Percentiles rank a stretch among this genome's conserved stretches.
Conservation (phyloP, 1,284 basidiomycete species). For the Leccinum pachyderme region DNA sequence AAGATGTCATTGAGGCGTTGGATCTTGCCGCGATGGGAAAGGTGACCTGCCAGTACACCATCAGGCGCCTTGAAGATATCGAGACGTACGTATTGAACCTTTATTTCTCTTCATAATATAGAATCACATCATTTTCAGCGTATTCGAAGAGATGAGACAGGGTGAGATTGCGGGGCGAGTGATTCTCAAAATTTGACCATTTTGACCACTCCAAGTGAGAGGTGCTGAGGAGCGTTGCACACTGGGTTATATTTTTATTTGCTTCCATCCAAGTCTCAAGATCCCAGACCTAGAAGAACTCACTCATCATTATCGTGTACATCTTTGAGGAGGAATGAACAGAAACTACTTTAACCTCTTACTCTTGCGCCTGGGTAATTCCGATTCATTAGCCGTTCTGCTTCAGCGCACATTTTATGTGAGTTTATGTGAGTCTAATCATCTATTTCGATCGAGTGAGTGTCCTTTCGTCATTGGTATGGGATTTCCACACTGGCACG, state of each 20-base stretch:
- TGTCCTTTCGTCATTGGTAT: neutral
- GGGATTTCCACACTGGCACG: neutral
- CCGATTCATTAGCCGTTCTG: neutral
- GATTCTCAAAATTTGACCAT: conserved; percentile 31
- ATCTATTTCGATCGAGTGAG: neutral
- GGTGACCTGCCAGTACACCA: conserved; percentile 52
- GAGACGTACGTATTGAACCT: conserved; percentile 37
- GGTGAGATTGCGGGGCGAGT: conserved; percentile 38
- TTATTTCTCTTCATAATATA: neutral
- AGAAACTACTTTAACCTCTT: neutral
- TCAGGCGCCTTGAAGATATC: conserved; percentile 48
- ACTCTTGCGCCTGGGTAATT: neutral
- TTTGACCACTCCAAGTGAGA: neutral
- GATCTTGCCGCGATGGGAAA: conserved; percentile 62
- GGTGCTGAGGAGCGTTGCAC: neutral
- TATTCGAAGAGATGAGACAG: conserved; percentile 33
- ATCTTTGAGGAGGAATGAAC: neutral
- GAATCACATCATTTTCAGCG: conserved; percentile 19
- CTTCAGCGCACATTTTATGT: neutral
- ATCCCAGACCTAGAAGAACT: neutral
- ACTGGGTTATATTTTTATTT: neutral
- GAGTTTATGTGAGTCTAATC: neutral
- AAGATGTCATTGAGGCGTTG: conserved; percentile 66
- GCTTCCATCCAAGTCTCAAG: neutral
- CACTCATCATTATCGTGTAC: neutral